phyloP scores from a whole-genome alignment of 148 eudicot genomes.

The Talinum fruticosum region DNA sequence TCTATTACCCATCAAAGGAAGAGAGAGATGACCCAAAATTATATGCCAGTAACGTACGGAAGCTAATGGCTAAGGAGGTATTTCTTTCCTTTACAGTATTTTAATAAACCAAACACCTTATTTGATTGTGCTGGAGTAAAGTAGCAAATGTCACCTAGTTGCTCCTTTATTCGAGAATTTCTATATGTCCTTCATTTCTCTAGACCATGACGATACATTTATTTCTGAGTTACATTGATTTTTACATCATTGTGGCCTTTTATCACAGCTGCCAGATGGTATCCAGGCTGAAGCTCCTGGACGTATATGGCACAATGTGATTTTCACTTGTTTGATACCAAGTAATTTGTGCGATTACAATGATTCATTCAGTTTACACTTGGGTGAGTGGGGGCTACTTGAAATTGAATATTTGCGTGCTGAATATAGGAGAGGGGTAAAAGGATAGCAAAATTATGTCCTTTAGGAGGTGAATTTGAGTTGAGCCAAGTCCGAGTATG shows the following conservation, averaged over 20 bases:
- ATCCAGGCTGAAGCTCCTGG: neutral
- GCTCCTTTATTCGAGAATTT: neutral
- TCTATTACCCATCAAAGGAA: conserved; percentile 84
- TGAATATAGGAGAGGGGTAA: neutral
- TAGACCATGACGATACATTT: neutral
- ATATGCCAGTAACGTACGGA: conserved; percentile 77
- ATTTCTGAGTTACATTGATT: neutral
- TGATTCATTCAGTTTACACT: neutral
- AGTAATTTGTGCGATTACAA: neutral
- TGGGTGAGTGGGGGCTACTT: neutral
- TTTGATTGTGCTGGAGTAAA: no score
- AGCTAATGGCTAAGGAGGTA: conserved; percentile 92
- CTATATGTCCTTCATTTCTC: neutral
- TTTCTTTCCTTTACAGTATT: conserved; percentile 9
- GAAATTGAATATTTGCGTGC: neutral
- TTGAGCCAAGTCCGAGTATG: neutral
- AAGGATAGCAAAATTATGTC: neutral
- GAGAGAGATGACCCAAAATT: conserved; percentile 88
- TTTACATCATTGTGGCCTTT: neutral
- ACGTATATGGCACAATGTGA: neutral
- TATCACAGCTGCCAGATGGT: neutral
- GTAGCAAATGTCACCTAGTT: neutral
- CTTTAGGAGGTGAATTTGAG: neutral
- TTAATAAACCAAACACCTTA: neutral
- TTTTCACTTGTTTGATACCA: neutral